Evolutionary conservation across 179 eudicot genomes (phyloP).

Genomic region (Patellifolia procumbens): DNA sequence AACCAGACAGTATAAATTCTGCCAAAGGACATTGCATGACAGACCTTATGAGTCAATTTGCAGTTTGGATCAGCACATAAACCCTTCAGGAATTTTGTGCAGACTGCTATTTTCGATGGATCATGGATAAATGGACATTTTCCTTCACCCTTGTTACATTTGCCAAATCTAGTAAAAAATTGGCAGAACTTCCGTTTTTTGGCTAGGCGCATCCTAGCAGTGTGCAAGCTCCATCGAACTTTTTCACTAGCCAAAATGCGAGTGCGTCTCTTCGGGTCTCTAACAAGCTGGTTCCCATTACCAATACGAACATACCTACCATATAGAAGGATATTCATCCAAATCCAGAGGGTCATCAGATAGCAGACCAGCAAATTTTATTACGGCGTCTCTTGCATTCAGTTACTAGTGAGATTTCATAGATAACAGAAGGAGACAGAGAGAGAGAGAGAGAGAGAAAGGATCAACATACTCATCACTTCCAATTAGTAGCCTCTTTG

Average conservation of each 20-base stretch:
- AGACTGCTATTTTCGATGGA: conserved; percentile 75
- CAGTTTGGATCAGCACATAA: conserved; percentile 74
- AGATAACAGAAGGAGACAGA: neutral
- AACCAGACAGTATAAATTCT: neutral
- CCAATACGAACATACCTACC: conserved; percentile 93
- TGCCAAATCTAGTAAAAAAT: conserved; percentile 94
- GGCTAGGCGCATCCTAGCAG: conserved; percentile 81
- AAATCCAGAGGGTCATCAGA: conserved; percentile 19
- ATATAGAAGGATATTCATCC: conserved; percentile 24
- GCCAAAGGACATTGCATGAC: conserved; percentile 16
- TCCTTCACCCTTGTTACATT: conserved; percentile 88
- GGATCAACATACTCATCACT: conserved; percentile 73
- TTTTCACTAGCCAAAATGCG: conserved; percentile 92
- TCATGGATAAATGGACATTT: conserved; percentile 94
- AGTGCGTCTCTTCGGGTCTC: conserved; percentile 88
- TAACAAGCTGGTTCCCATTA: conserved; percentile 86
- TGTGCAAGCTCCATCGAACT: conserved; percentile 96
- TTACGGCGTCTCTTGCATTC: conserved; percentile 7
- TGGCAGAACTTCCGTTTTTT: conserved; percentile 81
- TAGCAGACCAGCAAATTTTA: neutral
- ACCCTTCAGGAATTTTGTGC: conserved; percentile 87
- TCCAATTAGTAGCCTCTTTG: conserved; percentile 81
- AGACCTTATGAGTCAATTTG: conserved; percentile 95
- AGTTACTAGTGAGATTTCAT: conserved; percentile 7
- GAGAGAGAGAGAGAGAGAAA: neutral